Conservation (phyloP, 2,329 filamentous ascomycete species). For the Penicillium sp. region DNA sequence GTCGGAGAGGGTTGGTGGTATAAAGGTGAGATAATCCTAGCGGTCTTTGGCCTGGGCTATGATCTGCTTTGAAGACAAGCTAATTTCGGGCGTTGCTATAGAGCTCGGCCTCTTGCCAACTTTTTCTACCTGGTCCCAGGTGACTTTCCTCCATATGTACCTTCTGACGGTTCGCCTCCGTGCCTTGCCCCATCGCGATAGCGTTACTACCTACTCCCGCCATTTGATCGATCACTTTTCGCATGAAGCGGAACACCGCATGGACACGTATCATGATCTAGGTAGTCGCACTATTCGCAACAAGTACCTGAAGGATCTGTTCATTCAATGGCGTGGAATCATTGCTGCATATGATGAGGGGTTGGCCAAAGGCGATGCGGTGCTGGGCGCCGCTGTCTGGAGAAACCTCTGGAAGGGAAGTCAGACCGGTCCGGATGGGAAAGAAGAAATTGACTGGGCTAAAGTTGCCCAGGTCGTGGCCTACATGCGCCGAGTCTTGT, state of each 20-base stretch:
- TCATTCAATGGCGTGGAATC: slow-evolving; percentile 86
- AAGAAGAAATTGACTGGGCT: slow-evolving; percentile 57
- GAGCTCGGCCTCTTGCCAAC: slow-evolving; percentile 78
- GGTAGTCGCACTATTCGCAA: slow-evolving; percentile 56
- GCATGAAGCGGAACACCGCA: slow-evolving; percentile 67
- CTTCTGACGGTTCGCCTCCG: slow-evolving; percentile 80
- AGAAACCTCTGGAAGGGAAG: slow-evolving; percentile 83
- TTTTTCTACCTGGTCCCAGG: slow-evolving; percentile 93
- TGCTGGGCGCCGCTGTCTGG: slow-evolving; percentile 72
- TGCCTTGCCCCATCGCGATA: slow-evolving; percentile 65
- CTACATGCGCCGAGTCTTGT: slow-evolving; percentile 61
- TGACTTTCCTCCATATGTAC: slow-evolving; percentile 96
- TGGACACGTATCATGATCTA: slow-evolving; percentile 52
- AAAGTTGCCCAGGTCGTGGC: slow-evolving; percentile 62
- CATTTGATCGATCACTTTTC: slow-evolving; percentile 93
- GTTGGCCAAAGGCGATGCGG: slow-evolving; percentile 48
- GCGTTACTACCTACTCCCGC: slow-evolving; percentile 76
- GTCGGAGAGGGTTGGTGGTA: slow-evolving; percentile 77
- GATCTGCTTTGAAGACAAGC: slow-evolving; percentile 1
- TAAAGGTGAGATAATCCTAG: slow-evolving; percentile 56
- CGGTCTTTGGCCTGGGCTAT: background rate
- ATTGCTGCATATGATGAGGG: slow-evolving; percentile 64
- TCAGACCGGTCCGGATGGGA: slow-evolving; percentile 41
- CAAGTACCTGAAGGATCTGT: slow-evolving; percentile 77
- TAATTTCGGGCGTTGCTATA: slow-evolving; percentile 37